Evolutionary conservation across 2,329 filamentous ascomycete genomes (phyloP), one percentile per base, ranked within the genome.

Genomic region (Aaosphaeria arxii): DNA sequence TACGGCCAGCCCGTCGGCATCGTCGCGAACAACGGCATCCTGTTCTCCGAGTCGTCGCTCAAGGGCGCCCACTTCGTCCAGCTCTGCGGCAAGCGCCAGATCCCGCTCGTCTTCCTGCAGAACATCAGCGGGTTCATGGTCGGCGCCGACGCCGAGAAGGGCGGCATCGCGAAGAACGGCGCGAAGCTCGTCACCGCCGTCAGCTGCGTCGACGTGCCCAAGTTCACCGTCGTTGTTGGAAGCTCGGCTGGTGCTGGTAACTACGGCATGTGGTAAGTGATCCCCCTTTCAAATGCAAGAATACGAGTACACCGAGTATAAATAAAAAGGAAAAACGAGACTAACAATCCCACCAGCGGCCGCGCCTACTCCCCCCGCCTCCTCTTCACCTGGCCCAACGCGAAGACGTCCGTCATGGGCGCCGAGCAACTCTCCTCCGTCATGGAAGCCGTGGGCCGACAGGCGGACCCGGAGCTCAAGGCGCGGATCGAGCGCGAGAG

Each of bases 81-180:
- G 72, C 83, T 99, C 4, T 97, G 92, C 75, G 81, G 87, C 30
- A 91, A 96, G 72, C 87, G 94, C 48, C 85, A 89, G 46, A 88
- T 97, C 48, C 92, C 94, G 1, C 78, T 97, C 7, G 80, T 97
- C 44, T 97, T 97, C 74, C 76, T 99, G 17, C 94, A 99, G 70
- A 97, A 99, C 71, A 97, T 99, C 67, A 87, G 86, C 5, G 94
- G 94, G 40, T 99, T 99, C 81, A 99, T 99, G 94, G 94, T 99
- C 31, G 94, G 94, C 40, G 82, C 84, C 13, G 89, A 94, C 61
- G 91, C 92, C 0, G 94, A 99, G 74, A 87, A 88, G 46, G 92
- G 92, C 45, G 94, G 94, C 9, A 97, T 99, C 59, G 94, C 94
- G 46, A 97, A 97, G 79, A 95, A 97, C 64, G 94, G 94, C 38